A percentile compares a stretch with the other conserved stretches of the same genome.
Evolutionary conservation across 148 eudicot genomes (phyloP).

Genomic region (Agrostemma githago): DNA sequence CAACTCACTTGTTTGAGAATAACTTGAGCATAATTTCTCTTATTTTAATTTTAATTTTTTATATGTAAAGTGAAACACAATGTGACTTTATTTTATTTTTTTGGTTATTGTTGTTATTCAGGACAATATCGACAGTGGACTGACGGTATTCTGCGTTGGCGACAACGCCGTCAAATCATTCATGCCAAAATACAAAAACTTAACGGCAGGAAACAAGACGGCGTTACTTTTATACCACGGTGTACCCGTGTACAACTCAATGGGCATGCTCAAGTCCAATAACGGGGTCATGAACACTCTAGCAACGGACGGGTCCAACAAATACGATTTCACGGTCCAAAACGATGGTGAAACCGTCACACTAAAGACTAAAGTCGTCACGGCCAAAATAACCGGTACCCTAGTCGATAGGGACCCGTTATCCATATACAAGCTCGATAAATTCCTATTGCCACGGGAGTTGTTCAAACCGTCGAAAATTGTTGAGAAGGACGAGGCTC

Average conservation of each 20-base stretch:
- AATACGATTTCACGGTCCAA: constrained; percentile 57
- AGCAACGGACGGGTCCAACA: constrained; percentile 58
- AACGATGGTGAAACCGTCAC: constrained; percentile 60
- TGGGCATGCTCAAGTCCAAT: constrained; percentile 51
- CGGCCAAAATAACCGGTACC: constrained; percentile 57
- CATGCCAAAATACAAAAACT: constrained; percentile 65
- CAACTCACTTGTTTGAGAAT: background rate
- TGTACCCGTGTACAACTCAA: constrained; percentile 55
- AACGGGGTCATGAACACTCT: constrained; percentile 68
- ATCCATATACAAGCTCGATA: constrained; percentile 46
- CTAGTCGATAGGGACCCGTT: constrained; percentile 61
- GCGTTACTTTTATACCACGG: constrained; percentile 57
- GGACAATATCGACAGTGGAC: constrained; percentile 50
- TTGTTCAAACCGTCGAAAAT: constrained; percentile 35
- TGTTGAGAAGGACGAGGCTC: constrained; percentile 25
- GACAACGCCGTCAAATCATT: constrained; percentile 48
- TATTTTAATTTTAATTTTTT: too few relatives aligned
- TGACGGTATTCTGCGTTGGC: constrained; percentile 62
- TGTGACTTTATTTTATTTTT: background rate
- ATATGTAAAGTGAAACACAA: background rate
- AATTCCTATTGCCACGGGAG: constrained; percentile 62
- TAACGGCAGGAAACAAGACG: constrained; percentile 42
- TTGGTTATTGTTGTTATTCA: background rate
- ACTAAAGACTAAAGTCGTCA: constrained; percentile 50
- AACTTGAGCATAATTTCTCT: background rate